These are phyloP conservation scores for Jacaranda mimosifolia DNA, from an alignment of 257 asterid species.

Conservation along the genomic window DNA sequence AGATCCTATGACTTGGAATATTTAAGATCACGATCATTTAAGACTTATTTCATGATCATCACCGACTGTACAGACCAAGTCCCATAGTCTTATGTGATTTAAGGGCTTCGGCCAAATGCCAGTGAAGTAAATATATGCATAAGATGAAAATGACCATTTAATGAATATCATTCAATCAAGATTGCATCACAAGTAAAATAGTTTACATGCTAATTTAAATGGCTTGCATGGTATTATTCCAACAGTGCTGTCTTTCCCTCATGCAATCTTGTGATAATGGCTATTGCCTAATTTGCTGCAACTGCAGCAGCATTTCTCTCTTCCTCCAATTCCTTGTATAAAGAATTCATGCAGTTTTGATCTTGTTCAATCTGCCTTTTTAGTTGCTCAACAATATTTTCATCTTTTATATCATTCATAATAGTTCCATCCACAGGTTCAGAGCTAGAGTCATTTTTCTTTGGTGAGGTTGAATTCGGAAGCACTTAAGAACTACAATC, in stretches of 20 bases:
- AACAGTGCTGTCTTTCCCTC: slow-evolving; percentile 98
- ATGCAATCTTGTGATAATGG: slow-evolving; percentile 92
- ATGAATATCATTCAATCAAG: no score
- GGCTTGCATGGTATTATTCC: no score
- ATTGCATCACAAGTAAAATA: no score
- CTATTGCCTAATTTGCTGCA: slow-evolving; percentile 89
- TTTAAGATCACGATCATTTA: no score
- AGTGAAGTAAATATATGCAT: no score
- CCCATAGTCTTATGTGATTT: no score
- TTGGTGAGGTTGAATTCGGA: slow-evolving; percentile 43
- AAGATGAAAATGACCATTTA: no score
- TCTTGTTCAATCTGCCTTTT: slow-evolving; percentile 68
- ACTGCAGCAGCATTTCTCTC: slow-evolving; percentile 87
- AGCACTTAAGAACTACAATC: slow-evolving; percentile 40
- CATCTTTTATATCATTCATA: slow-evolving; percentile 48
- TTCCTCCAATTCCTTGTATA: slow-evolving; percentile 84
- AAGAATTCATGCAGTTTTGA: slow-evolving; percentile 49
- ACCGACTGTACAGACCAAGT: no score
- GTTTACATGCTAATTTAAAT: no score
- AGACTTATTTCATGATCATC: no score
- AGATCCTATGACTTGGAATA: no score
- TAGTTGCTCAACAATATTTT: slow-evolving; percentile 56
- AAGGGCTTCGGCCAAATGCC: no score
- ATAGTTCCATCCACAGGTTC: slow-evolving; percentile 52
- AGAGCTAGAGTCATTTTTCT: slow-evolving; percentile 44